Evolutionary conservation across 2,329 filamentous ascomycete genomes (phyloP).

Genomic region (Cladosporium sp.): DNA sequence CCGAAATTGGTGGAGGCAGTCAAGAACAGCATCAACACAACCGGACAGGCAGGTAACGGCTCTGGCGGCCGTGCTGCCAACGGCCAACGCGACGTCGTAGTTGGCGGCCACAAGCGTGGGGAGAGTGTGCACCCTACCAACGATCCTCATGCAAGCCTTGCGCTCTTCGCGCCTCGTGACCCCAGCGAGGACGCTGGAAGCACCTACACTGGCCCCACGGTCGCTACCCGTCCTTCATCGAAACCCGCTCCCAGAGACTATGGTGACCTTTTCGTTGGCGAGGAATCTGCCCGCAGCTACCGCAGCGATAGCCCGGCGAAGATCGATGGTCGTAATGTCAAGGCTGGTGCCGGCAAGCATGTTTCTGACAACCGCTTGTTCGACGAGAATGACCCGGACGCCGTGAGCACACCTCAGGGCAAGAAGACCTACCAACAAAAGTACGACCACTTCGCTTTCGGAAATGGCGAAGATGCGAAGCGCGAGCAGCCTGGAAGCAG

Average conservation of each 20-base stretch:
- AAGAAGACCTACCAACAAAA: conserved; percentile 72
- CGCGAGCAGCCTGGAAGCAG: conserved; percentile 33
- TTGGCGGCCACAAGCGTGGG: conserved; percentile 33
- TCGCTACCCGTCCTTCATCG: conserved; percentile 67
- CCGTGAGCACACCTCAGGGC: conserved; percentile 43
- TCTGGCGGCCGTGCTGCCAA: conserved; percentile 25
- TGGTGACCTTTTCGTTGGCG: conserved; percentile 67
- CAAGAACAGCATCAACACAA: conserved; percentile 36
- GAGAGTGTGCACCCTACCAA: conserved; percentile 41
- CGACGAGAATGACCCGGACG: conserved; percentile 54
- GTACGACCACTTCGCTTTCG: conserved; percentile 84
- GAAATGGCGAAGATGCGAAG: conserved; percentile 57
- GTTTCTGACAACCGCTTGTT: conserved; percentile 59
- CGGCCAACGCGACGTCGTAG: conserved; percentile 32
- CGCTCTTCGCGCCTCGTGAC: conserved; percentile 73
- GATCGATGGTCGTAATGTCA: conserved; percentile 43
- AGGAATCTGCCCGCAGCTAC: conserved; percentile 40
- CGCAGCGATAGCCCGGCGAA: conserved; percentile 39
- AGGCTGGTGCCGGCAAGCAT: conserved; percentile 54
- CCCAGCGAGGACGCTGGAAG: conserved; percentile 55
- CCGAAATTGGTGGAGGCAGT: conserved; percentile 75
- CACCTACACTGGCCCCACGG: conserved; percentile 51
- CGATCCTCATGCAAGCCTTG: conserved; percentile 65
- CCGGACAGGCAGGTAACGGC: conserved; percentile 32
- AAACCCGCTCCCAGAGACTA: conserved; percentile 69